These are phyloP conservation scores for Botryotinia globosa DNA, from an alignment of 2,329 filamentous ascomycete species.

Conservation along the genomic window DNA sequence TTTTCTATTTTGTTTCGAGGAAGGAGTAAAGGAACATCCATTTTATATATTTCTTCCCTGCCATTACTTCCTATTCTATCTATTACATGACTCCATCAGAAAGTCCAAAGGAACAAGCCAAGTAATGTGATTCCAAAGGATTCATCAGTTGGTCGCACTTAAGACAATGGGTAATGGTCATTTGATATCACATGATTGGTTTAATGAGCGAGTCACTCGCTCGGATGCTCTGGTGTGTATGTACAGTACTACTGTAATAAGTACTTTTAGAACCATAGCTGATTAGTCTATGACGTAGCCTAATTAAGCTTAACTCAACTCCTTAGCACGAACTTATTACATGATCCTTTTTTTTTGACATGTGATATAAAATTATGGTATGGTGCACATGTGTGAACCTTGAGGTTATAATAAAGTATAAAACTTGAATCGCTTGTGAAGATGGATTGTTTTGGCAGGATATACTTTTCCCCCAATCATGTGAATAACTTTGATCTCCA, in stretches of 20 bases:
- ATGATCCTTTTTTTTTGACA: neutral
- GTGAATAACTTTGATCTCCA: neutral
- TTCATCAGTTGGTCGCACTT: neutral
- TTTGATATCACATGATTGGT: neutral
- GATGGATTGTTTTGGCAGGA: neutral
- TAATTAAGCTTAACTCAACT: neutral
- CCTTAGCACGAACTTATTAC: neutral
- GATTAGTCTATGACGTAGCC: neutral
- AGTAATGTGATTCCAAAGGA: neutral
- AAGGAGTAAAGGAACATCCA: neutral
- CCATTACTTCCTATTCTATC: neutral
- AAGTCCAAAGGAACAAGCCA: neutral
- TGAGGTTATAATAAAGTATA: neutral
- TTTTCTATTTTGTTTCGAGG: neutral
- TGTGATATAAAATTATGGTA: neutral
- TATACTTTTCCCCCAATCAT: neutral
- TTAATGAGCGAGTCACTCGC: neutral
- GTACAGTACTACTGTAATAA: too few relatives aligned
- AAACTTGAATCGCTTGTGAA: neutral
- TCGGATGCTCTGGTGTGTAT: neutral
- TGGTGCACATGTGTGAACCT: neutral
- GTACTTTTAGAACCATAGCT: neutral
- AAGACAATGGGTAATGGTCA: neutral
- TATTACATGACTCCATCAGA: neutral
- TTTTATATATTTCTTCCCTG: neutral